Percentiles rank a stretch among this genome's conserved stretches.
Conservation (phyloP, 305 asterid species). For the Fraxinus floribunda region DNA sequence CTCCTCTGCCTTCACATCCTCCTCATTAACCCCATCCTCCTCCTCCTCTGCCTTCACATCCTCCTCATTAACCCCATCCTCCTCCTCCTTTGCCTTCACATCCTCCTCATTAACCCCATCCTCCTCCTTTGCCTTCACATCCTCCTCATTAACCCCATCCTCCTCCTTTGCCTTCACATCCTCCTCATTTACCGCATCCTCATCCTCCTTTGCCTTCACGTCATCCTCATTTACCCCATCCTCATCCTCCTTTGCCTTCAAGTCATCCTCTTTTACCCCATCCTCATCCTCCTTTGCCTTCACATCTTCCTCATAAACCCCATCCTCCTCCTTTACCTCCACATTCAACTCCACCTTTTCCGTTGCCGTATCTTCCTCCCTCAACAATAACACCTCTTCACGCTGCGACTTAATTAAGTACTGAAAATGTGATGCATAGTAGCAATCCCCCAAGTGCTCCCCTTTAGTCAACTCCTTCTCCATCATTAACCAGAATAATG, state of each 20-base stretch:
- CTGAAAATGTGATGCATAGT: conserved; percentile 83
- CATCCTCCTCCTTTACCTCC: conserved; percentile 31
- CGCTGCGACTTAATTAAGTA: conserved; percentile 62
- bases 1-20: too few relatives aligned
- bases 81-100: conserved; percentile 35
- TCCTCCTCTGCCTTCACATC: background rate
- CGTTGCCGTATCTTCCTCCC: conserved; percentile 15
- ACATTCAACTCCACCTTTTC: conserved; percentile 28
- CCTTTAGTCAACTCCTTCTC: conserved; percentile 77
- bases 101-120: conserved; percentile 30
- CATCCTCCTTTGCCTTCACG: too few relatives aligned
- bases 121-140: conserved; percentile 7
- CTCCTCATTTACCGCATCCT: too few relatives aligned
- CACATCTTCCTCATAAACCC: background rate
- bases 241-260: too few relatives aligned
- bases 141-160: background rate
- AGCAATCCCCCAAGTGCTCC: conserved; percentile 55
- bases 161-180: too few relatives aligned
- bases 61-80: conserved; percentile 20
- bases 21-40: too few relatives aligned
- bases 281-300: too few relatives aligned
- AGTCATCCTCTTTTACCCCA: too few relatives aligned
- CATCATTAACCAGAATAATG: conserved; percentile 79
- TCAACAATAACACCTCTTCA: conserved; percentile 28
- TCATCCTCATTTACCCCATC: too few relatives aligned